Evolutionary conservation across 306 rosid species (phyloP), one percentile per base, ranked within the genome.

Genomic region (Crotalaria pallida): DNA sequence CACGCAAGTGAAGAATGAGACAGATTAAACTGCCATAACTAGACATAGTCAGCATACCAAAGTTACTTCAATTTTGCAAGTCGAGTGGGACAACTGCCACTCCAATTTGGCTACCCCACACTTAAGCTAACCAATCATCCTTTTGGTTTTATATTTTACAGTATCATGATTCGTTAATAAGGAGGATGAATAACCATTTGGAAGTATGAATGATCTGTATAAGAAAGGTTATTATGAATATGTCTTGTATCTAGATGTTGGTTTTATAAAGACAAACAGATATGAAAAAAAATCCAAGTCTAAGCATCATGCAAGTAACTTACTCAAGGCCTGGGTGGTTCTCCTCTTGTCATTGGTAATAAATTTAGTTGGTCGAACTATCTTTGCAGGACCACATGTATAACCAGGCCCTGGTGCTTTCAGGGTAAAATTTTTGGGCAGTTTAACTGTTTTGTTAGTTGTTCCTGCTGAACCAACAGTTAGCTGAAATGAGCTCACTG

Each of bases 391-490:
- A 49, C 92, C 90, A 67, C 92, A 88, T 76, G 92, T 83, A 69
- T 91, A 88, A 53, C 92, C 91, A 55, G 92, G 88, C 10, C 96
- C 92, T 3, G 97, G 96, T 22, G 89, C 91, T 77, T 29, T 83
- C 13, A 91, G 83, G 26, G 96, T 88, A 79, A 91, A 88, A 63
- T 85, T 88, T 51, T 75, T 86, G 2, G 96, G 96, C 59, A 88
- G 52, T 58, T 60, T 88, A 36, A 91, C 96, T 6, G 96, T 88
- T 78, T 80, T 87, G 82, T 91, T 88, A 52, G 87, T 88, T 11
- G 96, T 83, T 75, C 97, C 97, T 13, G 97, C 93, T 12, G 80
- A 59, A 67, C 96, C 97, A 23, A 91, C 96, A 71, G 82, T 91
- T 66, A 88, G 3, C 78, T 91, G 97, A 76, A 91, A 91, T 1